phyloP scores from a whole-genome alignment of 345 rosid genomes.

The Citrus maxima region DNA sequence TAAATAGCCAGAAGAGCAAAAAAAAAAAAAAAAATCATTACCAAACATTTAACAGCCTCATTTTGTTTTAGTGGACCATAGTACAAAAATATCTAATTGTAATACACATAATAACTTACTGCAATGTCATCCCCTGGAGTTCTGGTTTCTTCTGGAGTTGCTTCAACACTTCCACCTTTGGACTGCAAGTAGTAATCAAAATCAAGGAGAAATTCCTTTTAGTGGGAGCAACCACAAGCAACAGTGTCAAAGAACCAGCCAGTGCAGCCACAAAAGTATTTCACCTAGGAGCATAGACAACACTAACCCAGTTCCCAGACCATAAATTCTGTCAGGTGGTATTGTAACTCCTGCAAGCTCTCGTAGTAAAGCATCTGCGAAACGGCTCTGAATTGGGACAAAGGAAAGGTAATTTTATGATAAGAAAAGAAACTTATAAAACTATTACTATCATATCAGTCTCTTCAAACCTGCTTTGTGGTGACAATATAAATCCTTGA shows the following conservation, averaged over 20 bases:
- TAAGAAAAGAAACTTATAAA: neutral
- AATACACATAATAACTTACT: slow-evolving; percentile 36
- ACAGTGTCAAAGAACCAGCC: neutral
- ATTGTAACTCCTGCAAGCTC: no score
- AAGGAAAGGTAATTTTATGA: neutral
- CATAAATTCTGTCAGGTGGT: neutral
- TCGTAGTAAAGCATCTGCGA: no score
- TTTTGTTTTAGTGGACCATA: neutral
- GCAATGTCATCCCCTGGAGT: slow-evolving; percentile 65
- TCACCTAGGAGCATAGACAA: no score
- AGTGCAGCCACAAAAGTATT: no score
- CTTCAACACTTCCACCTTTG: slow-evolving; percentile 86
- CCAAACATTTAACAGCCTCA: neutral
- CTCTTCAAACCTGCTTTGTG: slow-evolving; percentile 65
- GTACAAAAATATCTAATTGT: neutral
- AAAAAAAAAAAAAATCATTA: neutral
- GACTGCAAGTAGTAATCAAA: slow-evolving; percentile 27
- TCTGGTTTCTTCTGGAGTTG: slow-evolving; percentile 74
- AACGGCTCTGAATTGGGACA: neutral
- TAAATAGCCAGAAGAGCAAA: neutral
- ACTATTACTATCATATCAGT: neutral
- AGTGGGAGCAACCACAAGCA: neutral
- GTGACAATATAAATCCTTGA: slow-evolving; percentile 77
- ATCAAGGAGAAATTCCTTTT: neutral
- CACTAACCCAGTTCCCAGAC: no score